Base-by-base conservation (phyloP, 306 rosid genomes). In the Corylus heterophylla region DNA sequence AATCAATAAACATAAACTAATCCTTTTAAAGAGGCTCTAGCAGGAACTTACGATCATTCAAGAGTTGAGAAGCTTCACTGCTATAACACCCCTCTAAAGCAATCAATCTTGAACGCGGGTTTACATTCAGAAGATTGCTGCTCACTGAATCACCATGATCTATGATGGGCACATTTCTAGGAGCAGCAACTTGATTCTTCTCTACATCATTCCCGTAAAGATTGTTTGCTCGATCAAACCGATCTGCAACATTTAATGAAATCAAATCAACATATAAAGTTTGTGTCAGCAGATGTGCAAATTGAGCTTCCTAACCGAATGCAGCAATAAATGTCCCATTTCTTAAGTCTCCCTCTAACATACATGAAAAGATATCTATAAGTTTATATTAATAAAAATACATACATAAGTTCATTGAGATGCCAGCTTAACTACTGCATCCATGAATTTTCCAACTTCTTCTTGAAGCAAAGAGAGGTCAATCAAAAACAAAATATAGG, bases 11-110 rank as follows among this genome's bases (percentile, higher is more conserved):
- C 42, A 54, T 56, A 83, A 79, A 69, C 66, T 37, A 16, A 4
- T 47, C 5, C 9, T 59, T 71, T 4, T 7, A 49, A 66, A 79
- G 63, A 17, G 78, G 75, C 59, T 61, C 50, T 17, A 14, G 31
- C 62, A 54, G 54, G 86, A 45, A 85, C 97, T 73, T 85, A 91
- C 92, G 93, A 39, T 89, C 82, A 78, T 72, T 82, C 73, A 89
- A 87, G 81, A 91, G 88, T 79, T 78, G 89, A 58, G 80, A 79
- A 78, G 96, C 96, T 66, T 83, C 85, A 76, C 97, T 83, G 78
- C 37, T 50, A 80, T 87, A 80, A 74, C 97, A 91, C 39, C 97
- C 93, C 70, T 89, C 85, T 76, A 91, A 52, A 61, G 92, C 83
- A 73, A 91, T 29, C 29, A 83, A 73, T 54, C 86, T 75, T 69